phyloP scores from a whole-genome alignment of 768 basidiomycete genomes.

The Tylopilus vinaceipallidus region DNA sequence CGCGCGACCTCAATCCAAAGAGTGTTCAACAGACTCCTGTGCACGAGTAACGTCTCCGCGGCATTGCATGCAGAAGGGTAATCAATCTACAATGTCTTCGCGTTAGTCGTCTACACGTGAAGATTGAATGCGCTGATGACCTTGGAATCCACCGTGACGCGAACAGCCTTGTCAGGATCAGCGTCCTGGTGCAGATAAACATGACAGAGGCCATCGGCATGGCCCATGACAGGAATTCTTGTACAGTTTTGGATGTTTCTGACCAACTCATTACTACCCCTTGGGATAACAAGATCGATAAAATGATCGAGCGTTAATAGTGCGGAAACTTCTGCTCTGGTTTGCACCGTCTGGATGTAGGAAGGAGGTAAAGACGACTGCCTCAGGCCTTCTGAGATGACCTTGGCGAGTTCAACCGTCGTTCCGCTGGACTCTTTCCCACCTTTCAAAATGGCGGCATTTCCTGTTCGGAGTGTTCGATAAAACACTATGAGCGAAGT shows the following conservation, averaged over 20 bases:
- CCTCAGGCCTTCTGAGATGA: constrained; percentile 76
- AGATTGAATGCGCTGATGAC: constrained; percentile 41
- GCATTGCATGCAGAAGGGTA: constrained; percentile 98
- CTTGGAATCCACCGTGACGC: constrained; percentile 89
- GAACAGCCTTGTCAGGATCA: constrained; percentile 71
- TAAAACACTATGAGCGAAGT: background rate
- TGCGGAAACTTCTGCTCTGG: constrained; percentile 86
- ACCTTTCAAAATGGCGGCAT: constrained; percentile 95
- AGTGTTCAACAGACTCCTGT: constrained; percentile 64
- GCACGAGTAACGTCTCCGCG: constrained; percentile 85
- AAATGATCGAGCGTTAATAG: constrained; percentile 84
- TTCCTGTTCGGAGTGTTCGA: constrained; percentile 51
- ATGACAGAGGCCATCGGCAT: constrained; percentile 93
- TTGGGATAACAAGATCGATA: constrained; percentile 95
- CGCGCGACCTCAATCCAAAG: constrained; percentile 81
- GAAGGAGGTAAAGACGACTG: constrained; percentile 70
- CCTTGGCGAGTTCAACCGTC: constrained; percentile 67
- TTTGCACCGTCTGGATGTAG: constrained; percentile 91
- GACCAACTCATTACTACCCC: constrained; percentile 91
- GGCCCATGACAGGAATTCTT: constrained; percentile 97
- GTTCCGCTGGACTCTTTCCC: constrained; percentile 93
- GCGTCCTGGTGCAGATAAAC: constrained; percentile 88
- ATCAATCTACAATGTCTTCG: constrained; percentile 54
- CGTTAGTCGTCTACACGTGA: background rate
- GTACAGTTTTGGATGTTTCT: constrained; percentile 85